Evolutionary conservation across 2,329 filamentous ascomycete genomes (phyloP).

Genomic region (Cladosporium phlei): DNA sequence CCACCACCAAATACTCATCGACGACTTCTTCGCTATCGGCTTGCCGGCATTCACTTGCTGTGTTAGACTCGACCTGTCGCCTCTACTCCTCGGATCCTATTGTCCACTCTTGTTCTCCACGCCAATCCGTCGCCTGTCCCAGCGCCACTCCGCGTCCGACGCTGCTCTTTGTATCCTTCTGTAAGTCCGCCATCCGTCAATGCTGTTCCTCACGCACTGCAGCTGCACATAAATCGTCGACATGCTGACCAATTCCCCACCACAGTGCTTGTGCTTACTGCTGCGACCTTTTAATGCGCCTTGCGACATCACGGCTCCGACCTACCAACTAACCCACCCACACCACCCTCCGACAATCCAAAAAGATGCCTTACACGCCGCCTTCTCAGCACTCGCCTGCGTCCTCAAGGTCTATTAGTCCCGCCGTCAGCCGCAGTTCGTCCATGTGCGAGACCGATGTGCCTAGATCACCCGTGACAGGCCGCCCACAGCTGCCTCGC

Average conservation of each 20-base stretch:
- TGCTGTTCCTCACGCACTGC: background rate
- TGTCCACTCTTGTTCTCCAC: constrained; percentile 16
- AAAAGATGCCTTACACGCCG: constrained; percentile 82
- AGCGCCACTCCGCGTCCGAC: constrained; percentile 14
- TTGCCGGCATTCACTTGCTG: constrained; percentile 37
- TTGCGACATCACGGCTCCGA: constrained; percentile 32
- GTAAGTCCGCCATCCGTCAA: constrained; percentile 20
- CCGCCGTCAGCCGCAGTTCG: constrained; percentile 46
- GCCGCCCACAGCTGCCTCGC: constrained; percentile 48
- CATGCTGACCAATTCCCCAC: constrained; percentile 10
- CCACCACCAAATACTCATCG: background rate
- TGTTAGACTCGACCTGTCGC: constrained; percentile 24
- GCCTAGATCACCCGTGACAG: constrained; percentile 32
- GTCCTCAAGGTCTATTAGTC: constrained; percentile 51
- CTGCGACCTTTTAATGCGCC: constrained; percentile 36
- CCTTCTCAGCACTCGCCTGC: constrained; percentile 62
- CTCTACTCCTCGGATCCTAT: constrained; percentile 17
- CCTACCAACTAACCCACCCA: constrained; percentile 30
- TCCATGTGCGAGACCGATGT: constrained; percentile 42
- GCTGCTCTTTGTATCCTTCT: constrained; percentile 29
- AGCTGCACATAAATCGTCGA: too few species aligned
- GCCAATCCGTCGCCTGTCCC: constrained; percentile 12
- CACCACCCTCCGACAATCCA: constrained; percentile 30
- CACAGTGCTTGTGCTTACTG: constrained; percentile 14
- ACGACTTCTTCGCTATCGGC: constrained; percentile 13